Base-by-base conservation (phyloP, 1,284 basidiomycete genomes). In the Pascua sp. region DNA sequence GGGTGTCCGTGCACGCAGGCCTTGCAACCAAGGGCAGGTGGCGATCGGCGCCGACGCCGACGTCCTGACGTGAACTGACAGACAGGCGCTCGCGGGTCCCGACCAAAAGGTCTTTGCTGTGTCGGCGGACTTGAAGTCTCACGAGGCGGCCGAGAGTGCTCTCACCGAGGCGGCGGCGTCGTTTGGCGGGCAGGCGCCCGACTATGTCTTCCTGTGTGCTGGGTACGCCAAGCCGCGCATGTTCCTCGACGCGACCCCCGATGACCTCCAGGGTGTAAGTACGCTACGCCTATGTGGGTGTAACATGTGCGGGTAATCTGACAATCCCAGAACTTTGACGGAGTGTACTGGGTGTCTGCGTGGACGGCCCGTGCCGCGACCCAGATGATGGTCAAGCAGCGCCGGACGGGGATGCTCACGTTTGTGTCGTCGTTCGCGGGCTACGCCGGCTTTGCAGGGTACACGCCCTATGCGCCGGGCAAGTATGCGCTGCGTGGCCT, bases 401-500 rank as follows among this genome's bases (percentile, higher is more conserved):
- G 79, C 24, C 78, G 80, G 15, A 81, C 82, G 51, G 78, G 80
- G 16, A 90, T 88, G 69, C 86, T 98, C 56, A 82, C 91, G 5
- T 85, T 98, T 50, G 85, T 91, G 18, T 87, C 87, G 9, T 93
- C 90, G 0, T 83, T 87, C n/a, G 75, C 95, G 13, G 89, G 87
- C 0, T 85, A 88, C 64, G 88, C 92, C 80, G 84, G 86, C 1
- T 82, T 97, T 50, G 80, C 90, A 15, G 94, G 95, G 0, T 98
- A 89, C 68, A 81, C 88, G 4, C 83, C 87, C 2, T 98, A 98
- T 73, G 80, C 89, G 1, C 91, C 94, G 0, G 89, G 86, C 49
- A 98, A 97, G 75, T 87, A 89, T 67, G 95, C 95, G 11, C 77
- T 97, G 13, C 81, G 92, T 78, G 91, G 89, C 39, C 83, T 97